Evolutionary conservation across 2,329 filamentous ascomycete species (phyloP).

Genomic region (Diaporthe sp.): DNA sequence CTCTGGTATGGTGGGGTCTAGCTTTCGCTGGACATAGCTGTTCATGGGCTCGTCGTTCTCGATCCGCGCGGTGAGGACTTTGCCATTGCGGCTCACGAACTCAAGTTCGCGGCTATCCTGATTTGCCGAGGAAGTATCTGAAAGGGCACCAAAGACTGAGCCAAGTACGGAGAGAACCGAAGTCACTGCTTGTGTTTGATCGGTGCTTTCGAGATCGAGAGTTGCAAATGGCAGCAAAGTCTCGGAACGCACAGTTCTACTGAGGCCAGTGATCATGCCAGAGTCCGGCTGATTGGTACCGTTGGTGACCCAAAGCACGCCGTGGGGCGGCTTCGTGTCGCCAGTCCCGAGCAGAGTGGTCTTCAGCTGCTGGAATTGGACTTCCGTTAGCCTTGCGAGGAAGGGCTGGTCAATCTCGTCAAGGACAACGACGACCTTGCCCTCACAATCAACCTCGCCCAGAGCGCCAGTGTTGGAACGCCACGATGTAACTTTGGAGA

Average conservation of each 20-base stretch:
- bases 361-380: constrained; percentile 44
- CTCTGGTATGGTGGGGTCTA: constrained; percentile 54
- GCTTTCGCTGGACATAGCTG: constrained; percentile 59
- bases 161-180: constrained; percentile 53
- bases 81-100: constrained; percentile 56
- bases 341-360: background rate
- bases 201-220: constrained; percentile 58
- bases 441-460: constrained; percentile 8
- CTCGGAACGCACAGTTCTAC: constrained; percentile 62
- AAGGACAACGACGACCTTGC: constrained; percentile 46
- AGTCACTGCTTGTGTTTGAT: constrained; percentile 43
- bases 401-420: constrained; percentile 49
- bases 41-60: constrained; percentile 58
- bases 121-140: constrained; percentile 35
- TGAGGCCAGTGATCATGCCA: constrained; percentile 62
- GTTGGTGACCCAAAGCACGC: constrained; percentile 47
- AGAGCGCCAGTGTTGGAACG: background rate
- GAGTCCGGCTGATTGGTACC: constrained; percentile 44
- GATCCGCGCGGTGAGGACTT: constrained; percentile 57
- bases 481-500: background rate
- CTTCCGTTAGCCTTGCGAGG: constrained; percentile 44
- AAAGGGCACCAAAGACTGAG: constrained; percentile 51
- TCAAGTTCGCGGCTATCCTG: constrained; percentile 56
- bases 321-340: constrained; percentile 16
- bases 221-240: constrained; percentile 59